Evolutionary conservation across 805 yeast genomes (phyloP), one percentile per base, ranked within the genome.

Genomic region (Sporopachydermia quercuum): DNA sequence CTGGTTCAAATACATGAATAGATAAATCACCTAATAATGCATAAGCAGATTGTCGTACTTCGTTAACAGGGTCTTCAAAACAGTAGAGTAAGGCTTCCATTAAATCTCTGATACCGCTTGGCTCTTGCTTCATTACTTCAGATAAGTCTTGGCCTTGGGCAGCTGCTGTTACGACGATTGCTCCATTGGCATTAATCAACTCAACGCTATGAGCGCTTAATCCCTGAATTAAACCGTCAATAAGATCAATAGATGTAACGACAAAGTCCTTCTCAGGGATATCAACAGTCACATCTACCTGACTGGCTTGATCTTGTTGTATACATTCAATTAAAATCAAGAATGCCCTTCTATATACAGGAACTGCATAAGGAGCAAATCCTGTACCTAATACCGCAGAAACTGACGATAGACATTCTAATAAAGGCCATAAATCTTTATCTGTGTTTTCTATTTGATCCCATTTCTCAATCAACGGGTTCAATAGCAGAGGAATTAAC

Each of bases 161-260:
- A 23, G 30, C 30, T 6, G 18, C 17, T 5, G 38, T 19, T 6
- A 36, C 17, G 11, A 17, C 27, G 11, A 16, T 19, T 1, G 62
- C 53, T 16, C 53, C 49, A 39, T 50, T 43, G 18, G 45, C 43
- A 11, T 39, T 41, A 38, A 79, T 66, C 45, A 82, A 60, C 35
- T 71, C 78, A 5, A 66, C 71, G 19, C 76, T 65, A 45, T 76
- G 76, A 4, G 62, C 56, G 11, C 81, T 82, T 42, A 91, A 66
- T 1, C 96, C 97, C 60, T 89, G 97, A 16, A 86, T 78, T 41
- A 91, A 62, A 3, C 98, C 98, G 57, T 89, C 97, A 19, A 91
- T 70, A 49, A 91, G 66, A 54, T 91, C 98, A 34, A 91, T 56
- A 1, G 96, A 74, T 1, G 96, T 84, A 23, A 89, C 85, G 43